A percentile compares a stretch with the other conserved stretches of the same genome.
Evolutionary conservation across 2,329 filamentous ascomycete species (phyloP).

Genomic region (Pseudogymnoascus sp.): DNA sequence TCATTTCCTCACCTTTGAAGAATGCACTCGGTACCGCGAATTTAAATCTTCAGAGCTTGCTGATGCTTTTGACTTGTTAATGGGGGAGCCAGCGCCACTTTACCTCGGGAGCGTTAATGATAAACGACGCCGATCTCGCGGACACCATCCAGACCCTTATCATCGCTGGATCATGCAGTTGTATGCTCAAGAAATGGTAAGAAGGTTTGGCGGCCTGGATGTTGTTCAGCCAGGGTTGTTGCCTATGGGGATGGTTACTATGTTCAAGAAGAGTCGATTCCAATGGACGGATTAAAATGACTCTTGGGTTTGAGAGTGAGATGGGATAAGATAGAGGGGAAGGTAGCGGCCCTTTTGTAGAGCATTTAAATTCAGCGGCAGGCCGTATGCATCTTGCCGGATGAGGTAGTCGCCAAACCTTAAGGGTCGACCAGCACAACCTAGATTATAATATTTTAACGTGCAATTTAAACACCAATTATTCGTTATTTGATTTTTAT

Average conservation of each 20-base stretch:
- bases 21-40: slow-evolving; percentile 30
- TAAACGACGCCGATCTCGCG: slow-evolving; percentile 13
- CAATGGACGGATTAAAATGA: slow-evolving; percentile 28
- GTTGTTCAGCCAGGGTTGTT: slow-evolving; percentile 32
- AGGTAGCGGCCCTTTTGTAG: no score
- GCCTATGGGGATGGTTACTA: slow-evolving; percentile 31
- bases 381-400: no score
- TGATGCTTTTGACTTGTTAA: slow-evolving; percentile 24
- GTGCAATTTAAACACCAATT: neutral
- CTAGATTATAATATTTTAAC: neutral
- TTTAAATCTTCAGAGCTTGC: slow-evolving; percentile 24
- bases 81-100: slow-evolving; percentile 21
- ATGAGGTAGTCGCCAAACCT: no score
- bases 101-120: slow-evolving; percentile 18
- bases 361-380: no score
- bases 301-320: neutral
- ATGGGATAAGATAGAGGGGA: no score
- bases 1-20: slow-evolving; percentile 32
- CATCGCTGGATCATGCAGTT: slow-evolving; percentile 30
- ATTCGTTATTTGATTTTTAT: neutral
- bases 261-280: slow-evolving; percentile 29
- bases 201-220: slow-evolving; percentile 30
- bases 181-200: slow-evolving; percentile 31
- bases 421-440: no score
- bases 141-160: slow-evolving; percentile 21